Conservation (phyloP, 768 basidiomycete species). For the Clathrus columnatus region DNA sequence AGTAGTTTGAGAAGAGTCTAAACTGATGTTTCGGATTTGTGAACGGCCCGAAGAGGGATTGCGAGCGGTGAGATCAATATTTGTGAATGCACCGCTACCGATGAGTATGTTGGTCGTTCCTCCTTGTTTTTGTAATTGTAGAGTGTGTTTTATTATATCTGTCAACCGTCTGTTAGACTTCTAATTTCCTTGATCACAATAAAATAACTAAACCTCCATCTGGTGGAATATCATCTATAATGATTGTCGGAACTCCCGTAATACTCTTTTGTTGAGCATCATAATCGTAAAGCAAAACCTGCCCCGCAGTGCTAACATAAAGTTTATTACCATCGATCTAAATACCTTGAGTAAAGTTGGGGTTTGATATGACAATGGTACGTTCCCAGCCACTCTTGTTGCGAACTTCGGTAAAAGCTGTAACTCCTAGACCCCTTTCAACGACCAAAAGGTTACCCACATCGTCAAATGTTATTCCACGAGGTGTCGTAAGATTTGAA, state of each 20-base stretch:
- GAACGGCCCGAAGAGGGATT: slow-evolving; percentile 35
- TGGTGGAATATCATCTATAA: slow-evolving; percentile 27
- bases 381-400: slow-evolving; percentile 28
- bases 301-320: slow-evolving; percentile 32
- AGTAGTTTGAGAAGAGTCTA: slow-evolving; percentile 21
- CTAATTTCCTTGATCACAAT: neutral
- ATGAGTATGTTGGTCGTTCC: slow-evolving; percentile 26
- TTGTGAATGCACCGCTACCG: slow-evolving; percentile 29
- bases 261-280: slow-evolving; percentile 25
- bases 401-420: slow-evolving; percentile 24
- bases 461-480: slow-evolving; percentile 34
- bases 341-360: slow-evolving; percentile 35
- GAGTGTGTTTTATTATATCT: slow-evolving; percentile 36
- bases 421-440: slow-evolving; percentile 34
- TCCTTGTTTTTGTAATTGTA: slow-evolving; percentile 24
- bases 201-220: slow-evolving; percentile 29
- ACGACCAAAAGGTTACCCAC: slow-evolving; percentile 33
- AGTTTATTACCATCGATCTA: slow-evolving; percentile 27
- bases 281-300: slow-evolving; percentile 30
- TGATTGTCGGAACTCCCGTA: slow-evolving; percentile 13
- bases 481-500: slow-evolving; percentile 33
- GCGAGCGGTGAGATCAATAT: slow-evolving; percentile 35
- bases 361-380: slow-evolving; percentile 28
- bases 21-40: slow-evolving; percentile 24
- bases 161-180: neutral